Evolutionary conservation across 1,284 basidiomycete species (phyloP), one percentile per base, ranked within the genome.

Genomic region (Tremellales sp.): DNA sequence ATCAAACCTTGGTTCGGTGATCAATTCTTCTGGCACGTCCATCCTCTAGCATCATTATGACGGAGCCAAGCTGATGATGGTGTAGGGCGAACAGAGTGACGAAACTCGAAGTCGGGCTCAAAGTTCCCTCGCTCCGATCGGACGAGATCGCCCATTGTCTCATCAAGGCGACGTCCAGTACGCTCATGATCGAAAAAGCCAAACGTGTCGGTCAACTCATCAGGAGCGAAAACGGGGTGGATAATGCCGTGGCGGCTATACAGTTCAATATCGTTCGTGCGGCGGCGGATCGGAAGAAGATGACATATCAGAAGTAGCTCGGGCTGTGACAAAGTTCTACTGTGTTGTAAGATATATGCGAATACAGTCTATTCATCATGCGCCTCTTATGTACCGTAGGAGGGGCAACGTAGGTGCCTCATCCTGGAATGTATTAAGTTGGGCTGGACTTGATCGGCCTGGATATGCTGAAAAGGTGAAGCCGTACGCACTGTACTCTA

Each of bases 31-130:
- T 31, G 29, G 29, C 72, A 55, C 48, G 49, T 48, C 23, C 13
- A 12, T 21, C 6, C 22, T 21, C 41, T 52, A 22, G 31, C 21
- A 17, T 12, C 10, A 43, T 7, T 12, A 40, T 29, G 22, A 23
- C 29, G 31, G 43, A 48, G 46, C 48, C 25, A 22, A 22, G 17
- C 23, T 37, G 39, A 12, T 29, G 21, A 7, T n/a, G 79, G 68
- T 86, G 86, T 67, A 86, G 85, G 83, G 84, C 82, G 5, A 79
- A 78, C 33, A 77, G 84, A 26, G 83, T 86, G 21, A 79, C 82
- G 52, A 78, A 79, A 57, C 76, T 84, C 24, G 82, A 80, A 31
- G 82, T 80, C 44, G 68, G 82, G 4, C 44, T 81, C 51, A 78
- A 75, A 48, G 76, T 85, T 12, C 62, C 76, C 1, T 80, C 77